Evolutionary conservation across 352 stramenopile genomes (phyloP).

Genomic region (Globisporangium canariense): DNA sequence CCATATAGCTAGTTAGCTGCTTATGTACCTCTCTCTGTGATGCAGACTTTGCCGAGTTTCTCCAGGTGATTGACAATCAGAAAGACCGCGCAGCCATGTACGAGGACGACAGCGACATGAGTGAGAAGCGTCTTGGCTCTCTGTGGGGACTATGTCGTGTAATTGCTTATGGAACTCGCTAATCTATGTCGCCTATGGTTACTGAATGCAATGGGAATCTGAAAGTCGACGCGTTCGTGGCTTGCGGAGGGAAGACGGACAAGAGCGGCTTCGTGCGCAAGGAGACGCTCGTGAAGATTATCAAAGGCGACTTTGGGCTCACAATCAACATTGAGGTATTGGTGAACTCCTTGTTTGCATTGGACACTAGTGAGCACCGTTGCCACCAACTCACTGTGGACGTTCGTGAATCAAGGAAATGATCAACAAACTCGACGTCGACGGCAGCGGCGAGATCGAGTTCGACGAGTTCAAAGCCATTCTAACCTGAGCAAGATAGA

Average conservation of each 20-base stretch:
- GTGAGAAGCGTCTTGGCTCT: constrained; percentile 25
- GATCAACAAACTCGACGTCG: constrained; percentile 95
- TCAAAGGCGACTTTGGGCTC: constrained; percentile 94
- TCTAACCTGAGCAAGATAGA: constrained; percentile 40
- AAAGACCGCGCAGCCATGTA: constrained; percentile 95
- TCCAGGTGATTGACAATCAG: constrained; percentile 98
- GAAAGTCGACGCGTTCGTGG: constrained; percentile 94
- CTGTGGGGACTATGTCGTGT: no score
- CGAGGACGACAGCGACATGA: constrained; percentile 97
- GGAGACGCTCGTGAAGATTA: constrained; percentile 91
- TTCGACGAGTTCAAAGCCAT: constrained; percentile 96
- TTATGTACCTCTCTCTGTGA: not conserved
- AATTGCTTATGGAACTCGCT: no score
- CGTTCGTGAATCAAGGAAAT: constrained; percentile 60
- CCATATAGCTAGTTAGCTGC: not conserved
- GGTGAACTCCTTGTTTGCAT: not conserved
- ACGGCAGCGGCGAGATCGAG: constrained; percentile 94
- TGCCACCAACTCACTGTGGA: not conserved
- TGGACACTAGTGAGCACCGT: not conserved
- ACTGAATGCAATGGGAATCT: not conserved
- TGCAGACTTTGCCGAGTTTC: constrained; percentile 96
- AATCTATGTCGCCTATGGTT: not conserved
- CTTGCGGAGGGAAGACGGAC: constrained; percentile 92
- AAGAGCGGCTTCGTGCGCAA: constrained; percentile 91
- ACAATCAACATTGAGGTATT: constrained; percentile 95